phyloP scores from a whole-genome alignment of 1,139 yeast genomes.

The Yamadazyma taylorii region DNA sequence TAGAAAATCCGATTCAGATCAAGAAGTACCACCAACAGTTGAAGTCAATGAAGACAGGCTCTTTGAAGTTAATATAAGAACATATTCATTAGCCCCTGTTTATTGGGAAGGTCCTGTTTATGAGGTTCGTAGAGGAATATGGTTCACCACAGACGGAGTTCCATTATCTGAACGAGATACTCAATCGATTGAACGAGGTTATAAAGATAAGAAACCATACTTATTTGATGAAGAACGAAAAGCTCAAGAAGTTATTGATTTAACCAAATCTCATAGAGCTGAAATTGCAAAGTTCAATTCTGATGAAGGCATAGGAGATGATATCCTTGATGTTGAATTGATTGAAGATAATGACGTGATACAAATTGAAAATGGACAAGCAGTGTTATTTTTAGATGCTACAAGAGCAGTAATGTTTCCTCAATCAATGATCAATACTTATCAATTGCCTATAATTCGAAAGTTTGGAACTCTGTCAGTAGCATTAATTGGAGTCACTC shows the following conservation, averaged over 20 bases:
- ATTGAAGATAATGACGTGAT: slow-evolving; percentile 31
- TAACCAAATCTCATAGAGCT: slow-evolving; percentile 8
- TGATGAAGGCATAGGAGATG: slow-evolving; percentile 10
- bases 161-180: slow-evolving; percentile 61
- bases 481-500: slow-evolving; percentile 34
- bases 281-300: slow-evolving; percentile 16
- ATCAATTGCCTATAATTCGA: slow-evolving; percentile 41
- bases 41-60: slow-evolving; percentile 81
- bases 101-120: slow-evolving; percentile 91
- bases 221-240: slow-evolving; percentile 19
- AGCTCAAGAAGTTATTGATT: background rate
- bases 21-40: slow-evolving; percentile 19
- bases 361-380: slow-evolving; percentile 29
- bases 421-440: slow-evolving; percentile 28
- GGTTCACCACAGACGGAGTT: slow-evolving; percentile 67
- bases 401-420: slow-evolving; percentile 42
- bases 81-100: slow-evolving; percentile 60
- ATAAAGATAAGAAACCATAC: slow-evolving; percentile 35
- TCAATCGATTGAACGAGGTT: slow-evolving; percentile 59
- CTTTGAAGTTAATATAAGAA: slow-evolving; percentile 64
- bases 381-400: slow-evolving; percentile 34
- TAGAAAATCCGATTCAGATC: slow-evolving; percentile 3
- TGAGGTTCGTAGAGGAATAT: slow-evolving; percentile 80
- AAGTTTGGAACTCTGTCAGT: slow-evolving; percentile 35
- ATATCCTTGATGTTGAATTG: slow-evolving; percentile 7